These are phyloP conservation scores for Suillus fuscotomentosus DNA, from an alignment of 768 basidiomycete species.

Conservation along the genomic window DNA sequence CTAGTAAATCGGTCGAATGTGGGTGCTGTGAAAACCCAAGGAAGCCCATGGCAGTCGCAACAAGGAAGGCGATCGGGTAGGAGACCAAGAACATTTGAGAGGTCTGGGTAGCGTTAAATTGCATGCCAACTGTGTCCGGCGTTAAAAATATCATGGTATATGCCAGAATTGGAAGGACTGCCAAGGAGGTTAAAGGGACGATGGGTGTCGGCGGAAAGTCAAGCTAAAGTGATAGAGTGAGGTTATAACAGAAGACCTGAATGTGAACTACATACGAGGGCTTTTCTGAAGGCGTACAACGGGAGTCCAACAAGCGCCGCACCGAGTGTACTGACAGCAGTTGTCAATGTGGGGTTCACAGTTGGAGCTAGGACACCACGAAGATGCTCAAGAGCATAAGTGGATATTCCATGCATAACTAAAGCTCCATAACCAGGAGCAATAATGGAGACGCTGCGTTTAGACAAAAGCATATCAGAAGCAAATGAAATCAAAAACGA, in stretches of 20 bases:
- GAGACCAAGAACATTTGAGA: slow-evolving; percentile 59
- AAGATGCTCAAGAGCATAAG: slow-evolving; percentile 63
- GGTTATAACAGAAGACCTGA: not conserved
- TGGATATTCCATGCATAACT: slow-evolving; percentile 54
- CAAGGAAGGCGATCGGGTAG: slow-evolving; percentile 49
- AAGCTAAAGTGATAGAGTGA: slow-evolving; percentile 35
- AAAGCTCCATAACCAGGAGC: slow-evolving; percentile 70
- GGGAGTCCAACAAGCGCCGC: slow-evolving; percentile 63
- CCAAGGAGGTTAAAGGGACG: slow-evolving; percentile 56
- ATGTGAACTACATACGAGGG: slow-evolving; percentile 45
- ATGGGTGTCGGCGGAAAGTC: slow-evolving; percentile 48
- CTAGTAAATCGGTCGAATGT: slow-evolving; percentile 55
- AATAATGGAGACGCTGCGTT: slow-evolving; percentile 36
- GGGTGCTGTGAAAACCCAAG: slow-evolving; percentile 65
- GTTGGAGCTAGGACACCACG: slow-evolving; percentile 55
- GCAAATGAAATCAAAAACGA: slow-evolving; percentile 57
- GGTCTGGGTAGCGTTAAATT: slow-evolving; percentile 47
- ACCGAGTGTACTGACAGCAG: slow-evolving; percentile 57
- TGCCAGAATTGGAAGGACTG: slow-evolving; percentile 60
- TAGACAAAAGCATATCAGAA: slow-evolving; percentile 48
- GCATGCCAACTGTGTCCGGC: slow-evolving; percentile 47
- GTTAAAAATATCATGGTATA: slow-evolving; percentile 60
- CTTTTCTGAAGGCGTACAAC: slow-evolving; percentile 58
- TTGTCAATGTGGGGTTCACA: slow-evolving; percentile 54
- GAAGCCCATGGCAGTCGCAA: slow-evolving; percentile 53